Evolutionary conservation across 2,329 filamentous ascomycete genomes (phyloP).

Genomic region (Incumbomyces lentus): DNA sequence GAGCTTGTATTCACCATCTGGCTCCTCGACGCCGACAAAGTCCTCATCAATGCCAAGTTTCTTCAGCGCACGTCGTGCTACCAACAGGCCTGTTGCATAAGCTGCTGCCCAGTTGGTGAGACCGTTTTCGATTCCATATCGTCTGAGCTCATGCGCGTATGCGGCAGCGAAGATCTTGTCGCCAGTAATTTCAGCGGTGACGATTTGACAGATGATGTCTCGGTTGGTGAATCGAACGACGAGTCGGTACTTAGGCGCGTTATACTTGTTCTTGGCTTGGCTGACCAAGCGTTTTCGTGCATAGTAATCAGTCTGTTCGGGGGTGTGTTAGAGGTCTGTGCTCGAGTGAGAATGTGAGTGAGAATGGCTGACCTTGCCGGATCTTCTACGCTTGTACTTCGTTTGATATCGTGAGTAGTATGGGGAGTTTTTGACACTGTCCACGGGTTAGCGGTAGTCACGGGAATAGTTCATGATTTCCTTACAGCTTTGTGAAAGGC

Average conservation of each 20-base stretch:
- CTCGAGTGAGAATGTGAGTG: too few species aligned
- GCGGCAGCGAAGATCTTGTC: conserved; percentile 93
- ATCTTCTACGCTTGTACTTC: conserved; percentile 95
- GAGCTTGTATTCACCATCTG: conserved; percentile 88
- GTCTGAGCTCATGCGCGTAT: conserved; percentile 95
- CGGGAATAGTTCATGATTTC: not conserved
- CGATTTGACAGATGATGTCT: conserved; percentile 97
- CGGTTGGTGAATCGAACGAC: conserved; percentile 99
- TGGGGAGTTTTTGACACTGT: conserved; percentile 78
- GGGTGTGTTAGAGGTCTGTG: too few species aligned
- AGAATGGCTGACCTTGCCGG: conserved; percentile 48
- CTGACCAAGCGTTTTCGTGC: conserved; percentile 98
- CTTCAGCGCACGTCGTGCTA: conserved; percentile 91
- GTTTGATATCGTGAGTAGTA: conserved; percentile 99
- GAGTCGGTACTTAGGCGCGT: conserved; percentile 98
- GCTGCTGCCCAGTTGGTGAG: conserved; percentile 99
- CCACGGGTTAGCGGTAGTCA: conserved; percentile 1
- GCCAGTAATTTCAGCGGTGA: conserved; percentile 88
- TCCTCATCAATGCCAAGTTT: conserved; percentile 92
- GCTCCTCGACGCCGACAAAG: conserved; percentile 93
- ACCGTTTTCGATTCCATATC: conserved; percentile 96
- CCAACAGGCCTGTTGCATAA: conserved; percentile 91
- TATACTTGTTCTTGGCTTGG: conserved; percentile 99
- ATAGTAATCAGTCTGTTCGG: conserved; percentile 89
- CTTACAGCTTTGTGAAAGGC: conserved; percentile 68